Conservation (phyloP, 2,329 filamentous ascomycete genomes). For the Xylariaceae sp. region DNA sequence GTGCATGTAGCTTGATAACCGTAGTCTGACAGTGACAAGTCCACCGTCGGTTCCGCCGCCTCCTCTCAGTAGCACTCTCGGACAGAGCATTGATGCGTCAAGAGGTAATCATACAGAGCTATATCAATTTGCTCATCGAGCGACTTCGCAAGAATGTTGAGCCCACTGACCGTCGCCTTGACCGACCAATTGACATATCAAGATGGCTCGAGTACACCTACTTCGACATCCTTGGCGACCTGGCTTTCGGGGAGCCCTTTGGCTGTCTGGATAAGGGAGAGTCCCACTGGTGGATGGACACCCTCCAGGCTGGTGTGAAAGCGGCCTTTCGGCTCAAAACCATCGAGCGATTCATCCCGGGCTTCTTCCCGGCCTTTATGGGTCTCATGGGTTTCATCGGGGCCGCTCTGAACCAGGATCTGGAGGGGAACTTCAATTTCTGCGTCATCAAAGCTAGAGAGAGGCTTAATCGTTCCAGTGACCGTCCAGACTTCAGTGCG, state of each 20-base stretch:
- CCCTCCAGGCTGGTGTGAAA: background rate
- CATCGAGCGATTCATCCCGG: background rate
- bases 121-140: background rate
- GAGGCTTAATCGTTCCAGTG: background rate
- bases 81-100: background rate
- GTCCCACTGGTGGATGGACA: background rate
- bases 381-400: background rate
- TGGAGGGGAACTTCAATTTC: background rate
- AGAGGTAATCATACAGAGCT: background rate
- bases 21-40: background rate
- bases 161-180: background rate
- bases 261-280: background rate
- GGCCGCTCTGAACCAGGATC: background rate
- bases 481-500: background rate
- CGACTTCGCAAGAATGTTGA: background rate
- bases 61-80: background rate
- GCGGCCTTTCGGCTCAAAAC: background rate
- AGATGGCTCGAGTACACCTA: background rate
- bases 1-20: too few relatives aligned
- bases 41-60: background rate
- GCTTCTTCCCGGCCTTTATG: background rate
- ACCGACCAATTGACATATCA: background rate
- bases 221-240: background rate
- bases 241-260: background rate
- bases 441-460: background rate